Evolutionary conservation across 2,329 filamentous ascomycete species (phyloP).

Genomic region (Aotearoamyces nothofagi): DNA sequence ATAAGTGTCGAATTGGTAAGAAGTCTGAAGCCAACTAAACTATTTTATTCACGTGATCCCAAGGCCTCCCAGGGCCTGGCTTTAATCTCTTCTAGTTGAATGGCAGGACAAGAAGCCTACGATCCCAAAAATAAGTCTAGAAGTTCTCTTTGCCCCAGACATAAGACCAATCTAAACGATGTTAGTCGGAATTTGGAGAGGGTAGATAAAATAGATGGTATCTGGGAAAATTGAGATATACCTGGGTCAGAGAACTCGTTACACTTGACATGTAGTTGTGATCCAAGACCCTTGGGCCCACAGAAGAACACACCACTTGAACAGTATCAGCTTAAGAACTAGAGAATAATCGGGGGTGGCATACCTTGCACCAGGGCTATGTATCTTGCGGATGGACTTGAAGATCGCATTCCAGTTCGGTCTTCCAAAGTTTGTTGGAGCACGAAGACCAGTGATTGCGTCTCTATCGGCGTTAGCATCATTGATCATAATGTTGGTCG

Average conservation of each 20-base stretch:
- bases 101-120: too few relatives aligned
- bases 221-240: constrained; percentile 32
- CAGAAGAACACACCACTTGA: constrained; percentile 78
- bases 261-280: constrained; percentile 65
- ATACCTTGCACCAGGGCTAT: constrained; percentile 54
- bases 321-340: too few relatives aligned
- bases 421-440: constrained; percentile 72
- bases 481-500: constrained; percentile 88
- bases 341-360: too few relatives aligned
- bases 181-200: background rate
- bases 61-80: too few relatives aligned
- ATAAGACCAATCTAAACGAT: constrained; percentile 6
- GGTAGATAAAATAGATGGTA: background rate
- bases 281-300: constrained; percentile 67
- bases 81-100: too few relatives aligned
- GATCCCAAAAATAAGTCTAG: constrained; percentile 17
- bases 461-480: constrained; percentile 74
- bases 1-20: too few relatives aligned
- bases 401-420: constrained; percentile 91
- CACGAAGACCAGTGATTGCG: constrained; percentile 67
- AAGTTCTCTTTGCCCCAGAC: constrained; percentile 35
- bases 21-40: too few relatives aligned
- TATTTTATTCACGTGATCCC: too few relatives aligned
- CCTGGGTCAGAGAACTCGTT: constrained; percentile 78
- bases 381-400: constrained; percentile 66